Conservation (phyloP, 306 rosid species). For the Corylus avellana region DNA sequence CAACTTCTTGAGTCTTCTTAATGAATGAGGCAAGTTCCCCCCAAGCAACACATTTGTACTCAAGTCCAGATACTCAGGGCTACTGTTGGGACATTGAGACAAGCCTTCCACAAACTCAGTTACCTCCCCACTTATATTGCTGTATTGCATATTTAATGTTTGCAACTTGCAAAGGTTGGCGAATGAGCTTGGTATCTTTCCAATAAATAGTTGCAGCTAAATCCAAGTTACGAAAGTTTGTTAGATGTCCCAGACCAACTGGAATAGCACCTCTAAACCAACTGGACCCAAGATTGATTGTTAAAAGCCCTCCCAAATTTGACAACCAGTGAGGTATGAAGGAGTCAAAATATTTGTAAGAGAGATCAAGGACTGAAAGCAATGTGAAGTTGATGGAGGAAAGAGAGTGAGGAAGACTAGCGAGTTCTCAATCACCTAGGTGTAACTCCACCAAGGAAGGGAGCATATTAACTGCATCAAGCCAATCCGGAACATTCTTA, state of each 20-base stretch:
- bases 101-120: too few relatives aligned
- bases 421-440: too few relatives aligned
- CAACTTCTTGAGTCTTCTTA: too few relatives aligned
- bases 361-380: not conserved
- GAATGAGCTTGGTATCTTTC: too few relatives aligned
- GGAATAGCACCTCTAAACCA: not conserved
- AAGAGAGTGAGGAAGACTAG: not conserved
- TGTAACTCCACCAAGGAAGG: too few relatives aligned
- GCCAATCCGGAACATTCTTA: not conserved
- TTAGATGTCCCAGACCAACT: too few relatives aligned
- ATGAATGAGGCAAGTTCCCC: not conserved
- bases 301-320: not conserved
- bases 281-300: not conserved
- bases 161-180: too few relatives aligned
- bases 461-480: not conserved
- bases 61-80: not conserved
- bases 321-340: not conserved
- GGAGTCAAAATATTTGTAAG: fast-evolving
- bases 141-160: too few relatives aligned
- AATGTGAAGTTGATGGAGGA: not conserved
- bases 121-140: too few relatives aligned
- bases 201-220: too few relatives aligned
- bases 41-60: too few relatives aligned
- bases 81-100: not conserved
- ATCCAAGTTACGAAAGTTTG: too few relatives aligned